phyloP scores from a whole-genome alignment of 2,329 filamentous ascomycete species.

The Penicillium rolfsii region DNA sequence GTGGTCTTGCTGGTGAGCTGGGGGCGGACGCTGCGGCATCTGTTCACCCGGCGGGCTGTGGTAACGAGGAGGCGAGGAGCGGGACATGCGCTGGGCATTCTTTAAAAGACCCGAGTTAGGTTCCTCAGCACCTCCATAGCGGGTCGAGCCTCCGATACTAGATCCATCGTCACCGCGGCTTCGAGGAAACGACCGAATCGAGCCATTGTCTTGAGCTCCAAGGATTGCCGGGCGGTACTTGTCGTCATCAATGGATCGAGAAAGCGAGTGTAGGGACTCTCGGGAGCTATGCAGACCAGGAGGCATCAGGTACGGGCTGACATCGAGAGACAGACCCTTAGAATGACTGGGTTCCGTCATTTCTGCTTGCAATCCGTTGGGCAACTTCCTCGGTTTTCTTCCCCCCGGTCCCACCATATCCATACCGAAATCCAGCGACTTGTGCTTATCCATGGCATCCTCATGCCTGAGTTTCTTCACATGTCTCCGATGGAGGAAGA shows the following conservation, averaged over 20 bases:
- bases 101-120: conserved; percentile 57
- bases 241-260: conserved; percentile 78
- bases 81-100: conserved; percentile 63
- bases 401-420: conserved; percentile 52
- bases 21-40: conserved; percentile 2
- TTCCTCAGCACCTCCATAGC: conserved; percentile 45
- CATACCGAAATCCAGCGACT: conserved; percentile 89
- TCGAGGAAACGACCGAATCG: conserved; percentile 43
- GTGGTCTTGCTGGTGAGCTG: conserved; percentile 22
- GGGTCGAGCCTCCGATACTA: conserved; percentile 56
- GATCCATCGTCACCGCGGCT: conserved; percentile 53
- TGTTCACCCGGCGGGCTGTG: conserved; percentile 24
- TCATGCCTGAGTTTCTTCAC: conserved; percentile 72
- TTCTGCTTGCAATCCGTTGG: conserved; percentile 39
- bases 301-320: conserved; percentile 91
- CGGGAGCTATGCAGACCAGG: conserved; percentile 75
- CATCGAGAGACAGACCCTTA: conserved; percentile 63
- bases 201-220: conserved; percentile 56
- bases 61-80: conserved; percentile 51
- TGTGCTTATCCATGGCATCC: conserved; percentile 84
- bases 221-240: conserved; percentile 71
- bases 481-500: conserved; percentile 79
- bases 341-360: conserved; percentile 46
- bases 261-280: conserved; percentile 85
- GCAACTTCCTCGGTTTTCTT: conserved; percentile 46